Conservation (phyloP, 1,284 basidiomycete species). For the Fomitopsis schrenkii region DNA sequence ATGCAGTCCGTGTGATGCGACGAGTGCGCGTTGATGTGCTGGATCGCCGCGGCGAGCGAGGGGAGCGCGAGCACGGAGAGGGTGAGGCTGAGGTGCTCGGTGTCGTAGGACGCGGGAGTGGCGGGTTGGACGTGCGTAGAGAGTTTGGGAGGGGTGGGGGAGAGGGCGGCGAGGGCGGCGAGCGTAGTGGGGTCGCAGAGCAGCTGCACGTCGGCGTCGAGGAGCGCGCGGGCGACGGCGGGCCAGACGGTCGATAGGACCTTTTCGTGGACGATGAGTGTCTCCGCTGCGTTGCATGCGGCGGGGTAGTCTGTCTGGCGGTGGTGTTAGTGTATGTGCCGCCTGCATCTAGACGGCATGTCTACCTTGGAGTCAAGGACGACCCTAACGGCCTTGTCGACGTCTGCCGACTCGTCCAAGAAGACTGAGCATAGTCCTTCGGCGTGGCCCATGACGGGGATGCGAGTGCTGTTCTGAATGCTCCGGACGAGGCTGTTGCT, state of each 20-base stretch:
- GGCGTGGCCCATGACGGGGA: constrained; percentile 99
- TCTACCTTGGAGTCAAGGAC: constrained; percentile 89
- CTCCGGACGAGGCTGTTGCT: constrained; percentile 86
- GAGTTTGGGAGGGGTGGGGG: constrained; percentile 32
- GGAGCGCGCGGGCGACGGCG: constrained; percentile 69
- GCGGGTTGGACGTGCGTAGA: constrained; percentile 50
- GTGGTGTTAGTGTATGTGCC: background rate
- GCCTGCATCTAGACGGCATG: background rate
- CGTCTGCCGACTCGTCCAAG: constrained; percentile 80
- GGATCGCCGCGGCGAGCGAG: constrained; percentile 71
- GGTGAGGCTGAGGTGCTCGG: constrained; percentile 85
- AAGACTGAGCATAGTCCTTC: constrained; percentile 93
- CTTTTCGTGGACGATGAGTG: constrained; percentile 79
- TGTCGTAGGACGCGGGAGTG: constrained; percentile 66
- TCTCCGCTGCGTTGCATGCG: constrained; percentile 95
- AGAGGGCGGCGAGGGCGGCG: constrained; percentile 38
- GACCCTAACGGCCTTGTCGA: constrained; percentile 76
- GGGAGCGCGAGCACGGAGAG: constrained; percentile 78
- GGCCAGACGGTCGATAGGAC: constrained; percentile 78
- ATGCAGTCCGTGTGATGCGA: constrained; percentile 97
- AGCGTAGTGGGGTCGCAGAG: constrained; percentile 75
- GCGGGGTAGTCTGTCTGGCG: constrained; percentile 88
- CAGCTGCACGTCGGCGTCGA: constrained; percentile 70
- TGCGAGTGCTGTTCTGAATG: constrained; percentile 89
- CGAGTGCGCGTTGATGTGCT: constrained; percentile 90